Conservation (phyloP, 495 filamentous ascomycete species). For the Arthonia radiata region DNA sequence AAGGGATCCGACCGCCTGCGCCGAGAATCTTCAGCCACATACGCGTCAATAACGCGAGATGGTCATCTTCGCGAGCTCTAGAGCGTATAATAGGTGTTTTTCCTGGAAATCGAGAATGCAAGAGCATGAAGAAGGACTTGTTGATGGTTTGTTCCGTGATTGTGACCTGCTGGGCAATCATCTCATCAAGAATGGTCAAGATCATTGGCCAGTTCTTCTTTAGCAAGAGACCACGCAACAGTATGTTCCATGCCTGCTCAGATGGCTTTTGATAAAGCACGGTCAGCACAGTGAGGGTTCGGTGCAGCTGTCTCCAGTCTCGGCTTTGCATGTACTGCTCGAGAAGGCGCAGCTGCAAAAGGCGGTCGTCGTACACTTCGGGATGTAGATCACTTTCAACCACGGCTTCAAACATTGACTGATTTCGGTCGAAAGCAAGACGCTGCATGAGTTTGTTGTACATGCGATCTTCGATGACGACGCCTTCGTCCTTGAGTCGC, state of each 20-base stretch:
- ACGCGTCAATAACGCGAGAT: conserved; percentile 10
- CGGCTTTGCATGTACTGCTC: conserved; percentile 20
- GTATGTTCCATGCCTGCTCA: conserved; percentile 15
- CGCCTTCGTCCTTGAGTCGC: conserved; percentile 27
- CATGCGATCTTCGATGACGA: conserved; percentile 29
- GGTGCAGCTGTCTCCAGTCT: conserved; percentile 27
- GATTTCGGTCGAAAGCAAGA: conserved; percentile 28
- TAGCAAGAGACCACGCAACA: conserved; percentile 14
- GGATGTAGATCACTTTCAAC: conserved; percentile 51
- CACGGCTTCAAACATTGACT: conserved; percentile 30
- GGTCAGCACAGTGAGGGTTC: conserved; percentile 25
- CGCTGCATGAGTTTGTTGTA: conserved; percentile 34
- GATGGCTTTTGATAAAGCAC: conserved; percentile 6
- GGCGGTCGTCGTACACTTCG: conserved; percentile 38
- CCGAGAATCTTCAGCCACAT: conserved; percentile 14
- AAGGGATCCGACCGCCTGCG: conserved; percentile 11
- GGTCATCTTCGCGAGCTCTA: conserved; percentile 3
- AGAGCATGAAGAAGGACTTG: too few relatives aligned
- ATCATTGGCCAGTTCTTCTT: conserved; percentile 5
- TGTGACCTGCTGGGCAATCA: too few relatives aligned
- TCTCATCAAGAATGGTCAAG: conserved; percentile 7
- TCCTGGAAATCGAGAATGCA: too few relatives aligned
- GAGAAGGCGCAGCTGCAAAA: conserved; percentile 31
- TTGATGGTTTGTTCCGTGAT: too few relatives aligned
- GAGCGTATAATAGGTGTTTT: too few relatives aligned